Evolutionary conservation across 2,329 filamentous ascomycete species (phyloP), one percentile per base, ranked within the genome.

Genomic region (Stachybotrys elegans): DNA sequence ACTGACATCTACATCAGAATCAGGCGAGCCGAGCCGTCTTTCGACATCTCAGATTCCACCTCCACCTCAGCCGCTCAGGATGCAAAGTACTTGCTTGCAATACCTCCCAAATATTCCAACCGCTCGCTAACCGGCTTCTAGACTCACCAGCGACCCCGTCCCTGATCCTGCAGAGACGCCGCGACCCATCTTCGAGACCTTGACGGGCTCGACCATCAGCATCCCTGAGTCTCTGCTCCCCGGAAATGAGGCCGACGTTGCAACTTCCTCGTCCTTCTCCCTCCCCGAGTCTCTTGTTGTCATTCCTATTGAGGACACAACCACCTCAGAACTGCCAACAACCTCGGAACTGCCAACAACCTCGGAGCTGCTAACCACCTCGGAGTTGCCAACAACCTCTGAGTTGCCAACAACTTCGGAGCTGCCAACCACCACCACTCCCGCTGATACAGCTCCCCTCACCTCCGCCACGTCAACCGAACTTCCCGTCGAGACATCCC

Each of bases 111-210:
- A 34, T n/a, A 16, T 8, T 9, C 25, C 25, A 29, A 29, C 8
- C 14, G 25, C 25, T 7, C 34, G 19, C 6, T 17, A 17, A 13
- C 29, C 17, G 14, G 29, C 36, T 22, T 22, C 36, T 20, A 57
- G 55, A 8, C 47, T 34, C 13, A 42, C 36, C 8, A 42, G 38
- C 17, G 49, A 46, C n/a, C 16, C 40, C 19, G 40, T 32, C 25
- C 22, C 37, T 19, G 49, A 44, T 39, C 48, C 56, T 14, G 27
- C 31, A 2, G 32, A 37, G 13, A 58, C 56, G 0, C 53, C 57
- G 7, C 51, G 50, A 25, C 53, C 55, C 6, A 45, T 56, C n/a
- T 56, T 56, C 23, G 46, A 54, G 45, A 58, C 57, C 5, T 40
- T 56, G 9, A 46, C 46, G 3, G 40, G 48, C n/a, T 48, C 57